Percentiles rank a stretch among this genome's conserved stretches.
These are phyloP conservation scores for Leucosporidium yakuticum DNA, from an alignment of 768 basidiomycete species.

Conservation along the genomic window DNA sequence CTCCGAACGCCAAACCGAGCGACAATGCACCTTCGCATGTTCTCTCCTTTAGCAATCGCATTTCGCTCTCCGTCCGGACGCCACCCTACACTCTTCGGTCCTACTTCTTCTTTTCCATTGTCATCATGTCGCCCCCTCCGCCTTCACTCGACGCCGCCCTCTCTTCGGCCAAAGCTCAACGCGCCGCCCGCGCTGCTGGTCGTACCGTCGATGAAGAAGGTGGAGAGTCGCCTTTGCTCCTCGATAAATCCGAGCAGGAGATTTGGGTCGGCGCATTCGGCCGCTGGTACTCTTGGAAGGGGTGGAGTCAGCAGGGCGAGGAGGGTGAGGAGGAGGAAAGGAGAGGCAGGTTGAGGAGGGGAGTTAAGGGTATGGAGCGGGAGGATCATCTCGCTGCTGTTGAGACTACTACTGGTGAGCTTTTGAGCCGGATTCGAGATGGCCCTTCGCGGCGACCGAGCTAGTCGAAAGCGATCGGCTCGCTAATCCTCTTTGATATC, in stretches of 20 bases:
- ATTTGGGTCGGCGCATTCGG: slow-evolving; percentile 91
- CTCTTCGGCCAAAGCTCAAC: slow-evolving; percentile 6
- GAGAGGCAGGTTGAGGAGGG: slow-evolving; percentile 14
- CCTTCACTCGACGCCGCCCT: neutral
- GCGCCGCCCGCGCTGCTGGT: slow-evolving; percentile 14
- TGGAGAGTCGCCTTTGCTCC: too few species aligned
- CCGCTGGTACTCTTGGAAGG: slow-evolving; percentile 68
- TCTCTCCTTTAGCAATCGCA: slow-evolving; percentile 77
- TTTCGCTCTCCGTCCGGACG: slow-evolving; percentile 84
- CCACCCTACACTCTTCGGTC: slow-evolving; percentile 81
- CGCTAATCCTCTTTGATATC: neutral
- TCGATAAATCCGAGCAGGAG: slow-evolving; percentile 35
- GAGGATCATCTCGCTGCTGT: slow-evolving; percentile 11
- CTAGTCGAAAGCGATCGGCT: too few species aligned
- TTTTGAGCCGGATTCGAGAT: too few species aligned
- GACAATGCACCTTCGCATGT: slow-evolving; percentile 34
- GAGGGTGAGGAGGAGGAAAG: slow-evolving; percentile 28
- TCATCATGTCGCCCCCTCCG: slow-evolving; percentile 55
- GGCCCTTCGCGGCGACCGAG: too few species aligned
- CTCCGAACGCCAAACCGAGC: slow-evolving; percentile 4
- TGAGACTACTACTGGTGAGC: too few species aligned
- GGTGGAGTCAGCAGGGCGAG: slow-evolving; percentile 44
- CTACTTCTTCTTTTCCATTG: slow-evolving; percentile 81
- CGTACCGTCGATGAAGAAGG: too few species aligned
- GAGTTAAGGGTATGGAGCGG: slow-evolving; percentile 22